Percentiles rank a stretch among this genome's conserved stretches.
phyloP scores from a whole-genome alignment of 805 yeast species.

The Debaryomyces castellii region DNA sequence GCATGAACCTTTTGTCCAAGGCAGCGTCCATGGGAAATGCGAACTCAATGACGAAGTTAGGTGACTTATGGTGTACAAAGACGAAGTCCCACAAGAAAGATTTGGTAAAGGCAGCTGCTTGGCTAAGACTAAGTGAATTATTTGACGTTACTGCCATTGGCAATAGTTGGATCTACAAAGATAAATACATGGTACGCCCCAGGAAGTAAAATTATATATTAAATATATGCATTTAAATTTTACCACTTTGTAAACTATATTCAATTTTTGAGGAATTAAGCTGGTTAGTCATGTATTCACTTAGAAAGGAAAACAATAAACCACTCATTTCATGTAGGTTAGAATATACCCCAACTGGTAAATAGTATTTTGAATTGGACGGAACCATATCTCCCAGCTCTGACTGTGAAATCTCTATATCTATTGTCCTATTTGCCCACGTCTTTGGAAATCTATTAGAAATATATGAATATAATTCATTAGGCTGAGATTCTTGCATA shows the following conservation, averaged over 20 bases:
- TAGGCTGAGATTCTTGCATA: constrained; percentile 27
- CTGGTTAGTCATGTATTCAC: constrained; percentile 24
- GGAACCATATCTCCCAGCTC: constrained; percentile 20
- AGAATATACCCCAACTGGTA: constrained; percentile 39
- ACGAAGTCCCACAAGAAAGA: constrained; percentile 58
- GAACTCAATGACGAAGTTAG: constrained; percentile 70
- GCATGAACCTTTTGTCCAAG: constrained; percentile 57
- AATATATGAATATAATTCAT: constrained; percentile 22
- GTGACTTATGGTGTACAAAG: constrained; percentile 63
- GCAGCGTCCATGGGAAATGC: constrained; percentile 68
- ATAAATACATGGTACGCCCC: constrained; percentile 46
- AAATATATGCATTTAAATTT: constrained; percentile 2
- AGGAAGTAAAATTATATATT: neutral
- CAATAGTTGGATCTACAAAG: constrained; percentile 73
- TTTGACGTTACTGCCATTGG: constrained; percentile 64
- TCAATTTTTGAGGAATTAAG: constrained; percentile 5
- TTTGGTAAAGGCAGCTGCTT: constrained; percentile 60
- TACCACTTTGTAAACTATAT: constrained; percentile 13
- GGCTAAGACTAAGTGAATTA: constrained; percentile 65
- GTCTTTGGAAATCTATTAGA: constrained; percentile 31
- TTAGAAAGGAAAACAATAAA: constrained; percentile 26
- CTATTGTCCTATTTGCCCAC: constrained; percentile 22
- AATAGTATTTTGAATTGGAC: constrained; percentile 23
- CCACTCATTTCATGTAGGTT: constrained; percentile 31
- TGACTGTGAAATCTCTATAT: constrained; percentile 10